Evolutionary conservation across 129 eudicot genomes (phyloP).

Genomic region (Apium graveolens): DNA sequence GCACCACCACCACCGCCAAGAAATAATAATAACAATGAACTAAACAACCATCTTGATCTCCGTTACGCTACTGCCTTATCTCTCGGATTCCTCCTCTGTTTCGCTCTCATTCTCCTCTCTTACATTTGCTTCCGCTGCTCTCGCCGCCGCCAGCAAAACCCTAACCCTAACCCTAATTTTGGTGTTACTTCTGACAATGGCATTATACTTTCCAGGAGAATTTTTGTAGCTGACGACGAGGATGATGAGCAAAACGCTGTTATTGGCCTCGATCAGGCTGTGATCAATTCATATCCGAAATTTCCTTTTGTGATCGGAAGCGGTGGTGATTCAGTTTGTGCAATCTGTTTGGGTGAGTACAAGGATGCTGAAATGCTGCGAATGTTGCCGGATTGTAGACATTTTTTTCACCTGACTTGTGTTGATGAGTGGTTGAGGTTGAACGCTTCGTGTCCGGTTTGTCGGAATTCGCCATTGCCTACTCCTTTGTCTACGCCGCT

Average conservation of each 20-base stretch:
- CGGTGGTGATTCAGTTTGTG: slow-evolving; percentile 38
- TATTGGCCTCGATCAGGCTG: slow-evolving; percentile 58
- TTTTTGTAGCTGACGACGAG: slow-evolving; percentile 68
- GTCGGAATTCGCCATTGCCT: slow-evolving; percentile 86
- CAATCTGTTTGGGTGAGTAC: slow-evolving; percentile 77
- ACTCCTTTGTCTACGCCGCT: slow-evolving; percentile 86
- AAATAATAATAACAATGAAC: background rate
- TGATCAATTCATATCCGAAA: slow-evolving; percentile 77
- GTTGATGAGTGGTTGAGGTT: slow-evolving; percentile 88
- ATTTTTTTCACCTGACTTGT: slow-evolving; percentile 60
- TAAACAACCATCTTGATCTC: slow-evolving; percentile 37
- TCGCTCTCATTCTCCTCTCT: slow-evolving; percentile 58
- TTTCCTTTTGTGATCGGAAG: slow-evolving; percentile 35
- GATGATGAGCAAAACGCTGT: slow-evolving; percentile 31
- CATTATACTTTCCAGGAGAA: slow-evolving; percentile 55
- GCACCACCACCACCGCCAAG: background rate
- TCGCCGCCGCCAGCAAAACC: slow-evolving; percentile 13
- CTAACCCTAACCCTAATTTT: slow-evolving; percentile 17
- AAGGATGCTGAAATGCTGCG: slow-evolving; percentile 74
- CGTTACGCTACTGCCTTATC: slow-evolving; percentile 84
- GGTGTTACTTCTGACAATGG: slow-evolving; percentile 28
- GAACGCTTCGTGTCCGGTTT: slow-evolving; percentile 76
- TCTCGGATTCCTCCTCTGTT: slow-evolving; percentile 68
- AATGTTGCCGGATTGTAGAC: slow-evolving; percentile 87
- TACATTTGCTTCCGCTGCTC: slow-evolving; percentile 59